Evolutionary conservation across 2,329 filamentous ascomycete species (phyloP), one percentile per base, ranked within the genome.

Genomic region (Ceratocystiopsis brevicomis): DNA sequence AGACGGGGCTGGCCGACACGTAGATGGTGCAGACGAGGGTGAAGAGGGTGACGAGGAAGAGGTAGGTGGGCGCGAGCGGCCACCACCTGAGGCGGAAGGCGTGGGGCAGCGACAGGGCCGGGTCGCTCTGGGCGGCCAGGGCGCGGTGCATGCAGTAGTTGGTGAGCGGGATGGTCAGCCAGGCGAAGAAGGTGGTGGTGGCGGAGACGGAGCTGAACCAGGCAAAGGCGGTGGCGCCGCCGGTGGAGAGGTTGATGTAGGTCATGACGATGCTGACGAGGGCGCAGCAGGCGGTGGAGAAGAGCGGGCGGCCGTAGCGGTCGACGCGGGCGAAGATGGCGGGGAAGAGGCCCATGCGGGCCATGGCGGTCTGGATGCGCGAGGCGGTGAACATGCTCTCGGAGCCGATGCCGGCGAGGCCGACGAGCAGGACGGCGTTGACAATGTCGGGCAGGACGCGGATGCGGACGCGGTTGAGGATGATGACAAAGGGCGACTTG

Each of bases 361-460:
- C 86, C 2, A 95, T 71, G 3, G 87, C 86, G 21, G 86, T 84
- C 9, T 95, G 73, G 2, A 87, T 95, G 53, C 88, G 78, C 1
- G 84, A 92, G 19, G 84, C 88, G 35, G 86, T 88, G 54, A 93
- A 96, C 47, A 95, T 79, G 48, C 86, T 78, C 8, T 83, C 88
- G 60, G 94, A 94, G 45, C 86, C 86, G 47, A 95, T 87, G 1
- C 84, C 92, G 19, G 95, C 65, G 18, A 94, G 86, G 18, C 86
- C 81, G 48, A 93, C 76, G 55, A 95, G 76, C 57, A 95, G 93
- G 48, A 95, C 85, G n/a, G 76, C 77, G 59, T 96, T 95, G 81
- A 95, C 92, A 43, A 95, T 71, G 0, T 81, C 87, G 2, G 85
- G 84, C 3, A 95, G 71, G 2, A 80, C 78, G 37, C 73, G 63